Evolutionary conservation across 192 early-diverging fungal species (phyloP).

Genomic region (Podila epigama): DNA sequence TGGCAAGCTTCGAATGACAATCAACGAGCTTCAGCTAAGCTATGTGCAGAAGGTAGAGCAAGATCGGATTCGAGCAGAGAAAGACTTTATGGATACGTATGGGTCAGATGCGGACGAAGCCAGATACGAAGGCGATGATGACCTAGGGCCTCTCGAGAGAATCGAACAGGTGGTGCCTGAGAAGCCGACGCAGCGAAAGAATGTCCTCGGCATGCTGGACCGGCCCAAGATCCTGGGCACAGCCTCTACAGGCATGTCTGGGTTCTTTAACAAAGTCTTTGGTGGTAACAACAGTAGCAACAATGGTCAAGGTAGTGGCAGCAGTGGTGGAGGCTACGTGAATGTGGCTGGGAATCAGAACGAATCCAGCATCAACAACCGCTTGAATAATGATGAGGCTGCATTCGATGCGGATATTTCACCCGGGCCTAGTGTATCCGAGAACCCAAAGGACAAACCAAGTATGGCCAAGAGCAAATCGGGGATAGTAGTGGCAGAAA

Average conservation of each 20-base stretch:
- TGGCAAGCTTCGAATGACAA: conserved; percentile 56
- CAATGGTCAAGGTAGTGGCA: too few relatives aligned
- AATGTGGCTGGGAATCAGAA: background rate
- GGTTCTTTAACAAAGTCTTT: conserved; percentile 48
- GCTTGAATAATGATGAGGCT: background rate
- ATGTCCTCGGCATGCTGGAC: conserved; percentile 25
- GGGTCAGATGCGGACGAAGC: conserved; percentile 1
- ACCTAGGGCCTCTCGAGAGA: background rate
- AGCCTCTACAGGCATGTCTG: conserved; percentile 31
- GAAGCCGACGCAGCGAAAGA: conserved; percentile 11
- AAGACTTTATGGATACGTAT: conserved; percentile 49
- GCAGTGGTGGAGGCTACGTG: background rate
- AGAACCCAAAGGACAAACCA: conserved; percentile 7
- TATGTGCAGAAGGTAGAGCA: conserved; percentile 66
- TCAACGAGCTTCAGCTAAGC: conserved; percentile 67
- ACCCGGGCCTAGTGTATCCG: background rate
- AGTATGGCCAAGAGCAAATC: conserved; percentile 30
- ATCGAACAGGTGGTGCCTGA: background rate
- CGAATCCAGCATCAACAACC: background rate
- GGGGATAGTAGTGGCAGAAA: conserved; percentile 16
- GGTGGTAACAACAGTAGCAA: conserved; percentile 13
- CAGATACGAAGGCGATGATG: conserved; percentile 1
- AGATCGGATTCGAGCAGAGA: conserved; percentile 56
- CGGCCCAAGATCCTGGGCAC: conserved; percentile 31
- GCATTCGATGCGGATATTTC: background rate